Evolutionary conservation across 1,139 yeast species (phyloP).

Genomic region (Yamadazyma diddensiae): DNA sequence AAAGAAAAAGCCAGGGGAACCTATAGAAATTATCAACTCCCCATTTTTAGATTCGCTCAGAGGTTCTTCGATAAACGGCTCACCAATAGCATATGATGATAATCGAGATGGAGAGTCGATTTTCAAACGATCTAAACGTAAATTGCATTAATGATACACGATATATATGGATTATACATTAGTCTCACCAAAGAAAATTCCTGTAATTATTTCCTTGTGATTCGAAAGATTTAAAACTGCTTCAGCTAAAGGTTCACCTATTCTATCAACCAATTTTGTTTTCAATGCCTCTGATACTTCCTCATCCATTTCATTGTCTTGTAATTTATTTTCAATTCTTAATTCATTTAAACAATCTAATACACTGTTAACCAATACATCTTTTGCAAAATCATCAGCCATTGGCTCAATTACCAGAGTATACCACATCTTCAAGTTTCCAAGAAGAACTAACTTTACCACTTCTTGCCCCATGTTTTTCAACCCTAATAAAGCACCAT

Average conservation of each 20-base stretch:
- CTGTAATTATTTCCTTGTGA: slow-evolving; percentile 55
- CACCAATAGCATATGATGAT: slow-evolving; percentile 3
- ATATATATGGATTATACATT: slow-evolving; percentile 16
- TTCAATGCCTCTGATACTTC: slow-evolving; percentile 42
- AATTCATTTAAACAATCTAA: slow-evolving; percentile 54
- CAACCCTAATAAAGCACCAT: slow-evolving; percentile 87
- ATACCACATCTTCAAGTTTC: slow-evolving; percentile 83
- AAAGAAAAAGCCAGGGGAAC: slow-evolving; percentile 32
- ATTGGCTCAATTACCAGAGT: slow-evolving; percentile 47
- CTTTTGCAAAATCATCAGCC: slow-evolving; percentile 41
- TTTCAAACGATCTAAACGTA: slow-evolving; percentile 11
- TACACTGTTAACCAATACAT: slow-evolving; percentile 45
- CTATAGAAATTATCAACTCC: slow-evolving; percentile 27
- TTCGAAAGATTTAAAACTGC: slow-evolving; percentile 51
- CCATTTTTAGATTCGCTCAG: slow-evolving; percentile 29
- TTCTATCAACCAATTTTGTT: slow-evolving; percentile 48
- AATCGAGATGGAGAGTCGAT: not conserved
- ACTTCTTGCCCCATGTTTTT: slow-evolving; percentile 86
- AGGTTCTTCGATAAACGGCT: slow-evolving; percentile 19
- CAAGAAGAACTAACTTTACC: slow-evolving; percentile 76
- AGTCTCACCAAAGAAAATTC: slow-evolving; percentile 75
- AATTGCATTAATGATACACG: slow-evolving; percentile 6
- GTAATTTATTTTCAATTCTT: slow-evolving; percentile 27
- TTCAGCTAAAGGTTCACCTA: slow-evolving; percentile 60
- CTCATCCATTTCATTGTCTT: slow-evolving; percentile 30